These are phyloP conservation scores for Creolimax fragrantissima DNA, from an alignment of 78 protist species.

Conservation along the genomic window DNA sequence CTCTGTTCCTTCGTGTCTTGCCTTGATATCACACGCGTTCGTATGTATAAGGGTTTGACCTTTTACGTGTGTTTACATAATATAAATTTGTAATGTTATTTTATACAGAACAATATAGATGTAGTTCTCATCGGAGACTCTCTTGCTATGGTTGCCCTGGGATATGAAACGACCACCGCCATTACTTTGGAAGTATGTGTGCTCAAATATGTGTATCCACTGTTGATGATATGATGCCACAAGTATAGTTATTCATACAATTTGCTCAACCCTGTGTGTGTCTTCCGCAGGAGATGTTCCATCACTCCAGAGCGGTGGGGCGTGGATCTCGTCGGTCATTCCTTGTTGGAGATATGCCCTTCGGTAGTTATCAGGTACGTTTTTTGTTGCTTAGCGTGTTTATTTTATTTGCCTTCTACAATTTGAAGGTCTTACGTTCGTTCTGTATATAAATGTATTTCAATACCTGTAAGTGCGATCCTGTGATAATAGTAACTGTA, in stretches of 20 bases:
- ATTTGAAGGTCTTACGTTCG: constrained; percentile 36
- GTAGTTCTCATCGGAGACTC: constrained; percentile 80
- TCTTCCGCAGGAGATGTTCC: constrained; percentile 66
- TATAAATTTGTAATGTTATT: neutral
- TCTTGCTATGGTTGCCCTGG: constrained; percentile 72
- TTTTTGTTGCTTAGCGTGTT: neutral
- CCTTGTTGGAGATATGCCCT: constrained; percentile 88
- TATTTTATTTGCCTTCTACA: neutral
- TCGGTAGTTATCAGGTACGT: constrained; percentile 62
- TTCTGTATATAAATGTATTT: too few relatives aligned
- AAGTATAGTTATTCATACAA: too few relatives aligned
- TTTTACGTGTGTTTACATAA: too few relatives aligned
- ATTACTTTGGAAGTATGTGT: constrained; percentile 68
- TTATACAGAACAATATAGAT: constrained; percentile 15
- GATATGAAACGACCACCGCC: constrained; percentile 63
- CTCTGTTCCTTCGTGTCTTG: too few relatives aligned
- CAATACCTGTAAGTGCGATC: too few relatives aligned
- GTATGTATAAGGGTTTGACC: too few relatives aligned
- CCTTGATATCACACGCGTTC: too few relatives aligned
- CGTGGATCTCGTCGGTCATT: constrained; percentile 50
- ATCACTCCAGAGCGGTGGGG: constrained; percentile 65
- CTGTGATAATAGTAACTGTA: too few relatives aligned
- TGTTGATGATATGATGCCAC: too few relatives aligned
- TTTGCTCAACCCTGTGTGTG: too few relatives aligned
- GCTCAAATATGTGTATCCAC: neutral